Percentiles rank a stretch among this genome's conserved stretches.
These are phyloP conservation scores for Suhomyces bolitotheri DNA, from an alignment of 1,139 yeast species.

Conservation along the genomic window DNA sequence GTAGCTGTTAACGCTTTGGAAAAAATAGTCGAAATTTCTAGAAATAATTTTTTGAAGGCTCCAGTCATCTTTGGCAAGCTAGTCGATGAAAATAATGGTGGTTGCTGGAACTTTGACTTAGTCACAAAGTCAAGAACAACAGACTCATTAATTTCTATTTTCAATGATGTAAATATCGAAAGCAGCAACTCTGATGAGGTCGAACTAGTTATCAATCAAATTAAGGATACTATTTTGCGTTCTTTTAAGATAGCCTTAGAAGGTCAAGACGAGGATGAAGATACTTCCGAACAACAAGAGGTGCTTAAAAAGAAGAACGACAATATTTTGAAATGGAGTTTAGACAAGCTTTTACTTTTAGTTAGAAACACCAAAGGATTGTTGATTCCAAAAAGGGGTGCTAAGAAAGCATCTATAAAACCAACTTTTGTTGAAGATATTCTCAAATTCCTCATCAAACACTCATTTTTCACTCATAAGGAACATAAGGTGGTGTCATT, in stretches of 20 bases:
- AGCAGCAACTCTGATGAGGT: conserved; percentile 18
- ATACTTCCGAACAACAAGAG: conserved; percentile 7
- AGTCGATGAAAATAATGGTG: conserved; percentile 52
- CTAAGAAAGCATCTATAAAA: conserved; percentile 13
- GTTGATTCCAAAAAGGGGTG: conserved; percentile 11
- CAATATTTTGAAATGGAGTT: conserved; percentile 59
- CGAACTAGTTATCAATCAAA: conserved; percentile 18
- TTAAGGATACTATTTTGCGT: conserved; percentile 26
- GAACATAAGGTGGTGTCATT: conserved; percentile 24
- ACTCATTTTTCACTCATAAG: conserved; percentile 52
- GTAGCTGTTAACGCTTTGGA: conserved; percentile 57
- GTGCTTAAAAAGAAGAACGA: conserved; percentile 33
- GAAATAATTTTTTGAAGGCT: conserved; percentile 43
- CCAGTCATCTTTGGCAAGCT: conserved; percentile 51
- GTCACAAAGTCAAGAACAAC: conserved; percentile 73
- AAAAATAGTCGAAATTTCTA: conserved; percentile 40
- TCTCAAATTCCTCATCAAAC: conserved; percentile 51
- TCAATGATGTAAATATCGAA: conserved; percentile 21
- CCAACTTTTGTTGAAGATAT: conserved; percentile 48
- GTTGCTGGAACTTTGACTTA: conserved; percentile 74
- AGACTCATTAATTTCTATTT: conserved; percentile 47
- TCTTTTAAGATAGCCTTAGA: conserved; percentile 26
- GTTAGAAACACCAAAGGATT: conserved; percentile 49
- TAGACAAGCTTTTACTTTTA: conserved; percentile 65
- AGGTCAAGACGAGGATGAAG: conserved; percentile 15